Evolutionary conservation across 768 basidiomycete genomes (phyloP), one percentile per base, ranked within the genome.

Genomic region (Termitomyces sp.): DNA sequence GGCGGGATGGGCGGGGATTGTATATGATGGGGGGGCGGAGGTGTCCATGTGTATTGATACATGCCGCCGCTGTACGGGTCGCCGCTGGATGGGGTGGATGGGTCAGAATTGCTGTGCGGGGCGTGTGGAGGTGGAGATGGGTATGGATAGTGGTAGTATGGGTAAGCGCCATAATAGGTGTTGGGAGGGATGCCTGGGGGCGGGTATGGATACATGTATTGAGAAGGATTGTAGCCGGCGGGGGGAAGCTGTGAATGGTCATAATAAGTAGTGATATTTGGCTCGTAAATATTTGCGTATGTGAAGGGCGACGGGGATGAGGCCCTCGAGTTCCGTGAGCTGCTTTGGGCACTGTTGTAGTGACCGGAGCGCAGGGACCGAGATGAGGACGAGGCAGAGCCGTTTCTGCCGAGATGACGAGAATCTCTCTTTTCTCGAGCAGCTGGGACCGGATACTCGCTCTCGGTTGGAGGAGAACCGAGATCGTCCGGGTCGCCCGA

Each of bases 281-380:
- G 83, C 59, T 91, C 91, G 62, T 91, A 90, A 40, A 91, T 70
- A 1, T 83, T 79, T 17, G 89, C 78, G 68, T 84, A 93, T 55
- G 79, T 84, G 72, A 91, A 87, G 30, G 87, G 82, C 5, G 50
- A 57, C 2, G 90, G 87, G 9, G 89, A 91, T 14, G 87, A 76
- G 2, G 89, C 85, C 62, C 89, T 75, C 26, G 88, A 90, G 61
- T 80, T 83, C 50, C 86, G 85, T 17, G 87, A 85, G 65, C 85
- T 86, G 6, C 35, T 12, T 14, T 35, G 35, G 35, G 4, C 14
- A 5, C 12, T 35, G 35, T 3, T 33, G 31, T 33, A 10, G 10
- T 33, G 31, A 10, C 9, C 10, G 31, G 31, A 35, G 35, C 12
- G 35, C 35, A 35, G 5, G 31, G 31, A 33, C 31, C 31, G 31